Evolutionary conservation across 1,284 basidiomycete species (phyloP).

Genomic region (Thecaphora frezii): DNA sequence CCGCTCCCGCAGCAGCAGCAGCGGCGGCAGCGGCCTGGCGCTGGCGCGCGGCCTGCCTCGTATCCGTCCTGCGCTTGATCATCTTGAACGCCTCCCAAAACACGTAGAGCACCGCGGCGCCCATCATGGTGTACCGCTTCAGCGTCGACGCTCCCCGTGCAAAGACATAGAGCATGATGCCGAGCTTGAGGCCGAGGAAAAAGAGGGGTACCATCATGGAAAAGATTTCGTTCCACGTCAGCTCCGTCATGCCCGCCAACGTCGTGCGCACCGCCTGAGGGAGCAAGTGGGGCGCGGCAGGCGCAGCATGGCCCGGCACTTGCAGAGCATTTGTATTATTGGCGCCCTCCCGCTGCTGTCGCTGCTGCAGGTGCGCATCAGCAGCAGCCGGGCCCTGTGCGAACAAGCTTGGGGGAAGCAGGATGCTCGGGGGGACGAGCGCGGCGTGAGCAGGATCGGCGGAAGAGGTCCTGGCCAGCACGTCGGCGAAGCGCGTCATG

Average conservation of each 20-base stretch:
- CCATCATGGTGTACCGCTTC: constrained; percentile 31
- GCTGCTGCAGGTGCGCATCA: neutral
- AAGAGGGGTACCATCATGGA: constrained; percentile 29
- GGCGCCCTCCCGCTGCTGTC: neutral
- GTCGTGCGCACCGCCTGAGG: neutral
- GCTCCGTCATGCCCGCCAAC: constrained; percentile 1
- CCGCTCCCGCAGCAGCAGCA: neutral
- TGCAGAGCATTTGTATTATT: neutral
- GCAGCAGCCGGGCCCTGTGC: too few species aligned
- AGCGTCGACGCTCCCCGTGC: constrained; percentile 21
- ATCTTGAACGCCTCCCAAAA: constrained; percentile 14
- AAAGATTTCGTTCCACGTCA: constrained; percentile 18
- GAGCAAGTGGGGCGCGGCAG: neutral
- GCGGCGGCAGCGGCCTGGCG: neutral
- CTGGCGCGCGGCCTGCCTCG: too few species aligned
- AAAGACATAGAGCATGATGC: constrained; percentile 39
- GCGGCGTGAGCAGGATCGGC: neutral
- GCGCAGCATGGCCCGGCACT: neutral
- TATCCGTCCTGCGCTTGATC: neutral
- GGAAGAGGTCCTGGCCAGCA: neutral
- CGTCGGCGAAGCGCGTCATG: constrained; percentile 16
- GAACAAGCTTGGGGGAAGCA: too few species aligned
- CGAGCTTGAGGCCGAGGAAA: constrained; percentile 37
- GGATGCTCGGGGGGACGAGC: too few species aligned
- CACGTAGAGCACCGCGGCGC: constrained; percentile 26